phyloP scores from a whole-genome alignment of 257 asterid species.

The Scutellaria minor region DNA sequence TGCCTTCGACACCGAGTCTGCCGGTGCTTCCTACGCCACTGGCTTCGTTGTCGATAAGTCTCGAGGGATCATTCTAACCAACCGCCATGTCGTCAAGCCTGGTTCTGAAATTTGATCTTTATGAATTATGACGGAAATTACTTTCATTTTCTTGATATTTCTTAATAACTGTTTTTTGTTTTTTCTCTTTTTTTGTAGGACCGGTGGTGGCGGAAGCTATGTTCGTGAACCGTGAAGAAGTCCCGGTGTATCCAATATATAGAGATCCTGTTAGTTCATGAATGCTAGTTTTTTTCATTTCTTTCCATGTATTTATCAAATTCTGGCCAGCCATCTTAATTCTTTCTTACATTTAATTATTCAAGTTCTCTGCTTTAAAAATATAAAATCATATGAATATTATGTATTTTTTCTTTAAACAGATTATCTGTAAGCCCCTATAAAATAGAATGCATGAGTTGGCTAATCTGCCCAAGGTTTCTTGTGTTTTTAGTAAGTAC shows the following conservation, averaged over 20 bases:
- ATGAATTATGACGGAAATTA: background rate
- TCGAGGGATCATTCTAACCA: constrained; percentile 94
- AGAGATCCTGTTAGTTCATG: constrained; percentile 81
- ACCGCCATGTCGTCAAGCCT: constrained; percentile 95
- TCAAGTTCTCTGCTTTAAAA: constrained; percentile 17
- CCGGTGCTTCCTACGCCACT: constrained; percentile 92
- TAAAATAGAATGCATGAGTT: constrained; percentile 21
- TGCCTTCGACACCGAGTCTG: constrained; percentile 91
- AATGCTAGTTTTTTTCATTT: constrained; percentile 3
- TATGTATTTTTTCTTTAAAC: background rate
- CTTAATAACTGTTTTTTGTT: constrained; percentile 13
- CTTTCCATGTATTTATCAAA: background rate
- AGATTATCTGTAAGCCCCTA: background rate
- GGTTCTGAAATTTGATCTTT: constrained; percentile 44
- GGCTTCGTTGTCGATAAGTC: constrained; percentile 90
- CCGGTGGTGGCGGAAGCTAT: constrained; percentile 99
- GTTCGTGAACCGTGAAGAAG: constrained; percentile 95
- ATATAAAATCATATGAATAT: background rate
- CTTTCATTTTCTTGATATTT: constrained; percentile 16
- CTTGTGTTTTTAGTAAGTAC: constrained; percentile 6
- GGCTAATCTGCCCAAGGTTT: background rate
- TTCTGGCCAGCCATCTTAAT: background rate
- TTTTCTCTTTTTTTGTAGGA: constrained; percentile 50
- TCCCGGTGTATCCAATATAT: constrained; percentile 85
- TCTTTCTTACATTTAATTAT: background rate